Base-by-base conservation (phyloP, 2,329 filamentous ascomycete species). In the Venturia aucupariae region DNA sequence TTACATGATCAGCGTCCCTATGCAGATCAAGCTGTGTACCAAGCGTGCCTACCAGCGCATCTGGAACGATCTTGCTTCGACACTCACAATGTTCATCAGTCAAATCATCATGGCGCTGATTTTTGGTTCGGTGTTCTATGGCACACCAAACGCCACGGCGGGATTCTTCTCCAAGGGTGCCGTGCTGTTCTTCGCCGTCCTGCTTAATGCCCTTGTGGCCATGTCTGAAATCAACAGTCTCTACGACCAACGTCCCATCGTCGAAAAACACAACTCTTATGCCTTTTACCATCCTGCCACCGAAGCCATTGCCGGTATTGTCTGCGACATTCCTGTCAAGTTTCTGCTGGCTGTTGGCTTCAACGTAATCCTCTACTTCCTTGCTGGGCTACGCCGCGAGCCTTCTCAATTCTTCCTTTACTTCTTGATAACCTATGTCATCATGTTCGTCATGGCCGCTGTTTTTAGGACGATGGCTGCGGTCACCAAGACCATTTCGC, bases 141-240 rank as follows among this genome's bases (percentile, higher is more conserved):
- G 90, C 39, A 82, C 90, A 41, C 85, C 85, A 0, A 75, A 84
- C 62, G 83, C 81, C 0, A 81, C 78, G 0, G 84, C 84, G 38
- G 90, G 87, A 44, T 89, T 90, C 2, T 95, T 94, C 75, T 89
- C 86, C 68, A 86, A 90, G 72, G 90, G 90, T 67, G 90, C 90
- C 78, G 83, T 93, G 0, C 79, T 95, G 61, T 95, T 95, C 76
- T 85, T 92, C 63, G 80, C 88, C 27, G 82, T 95, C 1, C 77
- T 95, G 4, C 93, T 93, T 81, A 93, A 93, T 73, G 88, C 88
- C 22, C 93, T 95, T 75, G 86, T 91, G 71, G 89, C 90, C 32
- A 92, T 94, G 71, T 84, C 87, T 0, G 90, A 95, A 73, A 76
- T 96, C 0, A 88, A 82, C 0, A 81, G 82, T 17, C 89, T 88